These are phyloP conservation scores for Saccharum officinarum DNA, from an alignment of 176 grass and related monocot species.

Conservation along the genomic window DNA sequence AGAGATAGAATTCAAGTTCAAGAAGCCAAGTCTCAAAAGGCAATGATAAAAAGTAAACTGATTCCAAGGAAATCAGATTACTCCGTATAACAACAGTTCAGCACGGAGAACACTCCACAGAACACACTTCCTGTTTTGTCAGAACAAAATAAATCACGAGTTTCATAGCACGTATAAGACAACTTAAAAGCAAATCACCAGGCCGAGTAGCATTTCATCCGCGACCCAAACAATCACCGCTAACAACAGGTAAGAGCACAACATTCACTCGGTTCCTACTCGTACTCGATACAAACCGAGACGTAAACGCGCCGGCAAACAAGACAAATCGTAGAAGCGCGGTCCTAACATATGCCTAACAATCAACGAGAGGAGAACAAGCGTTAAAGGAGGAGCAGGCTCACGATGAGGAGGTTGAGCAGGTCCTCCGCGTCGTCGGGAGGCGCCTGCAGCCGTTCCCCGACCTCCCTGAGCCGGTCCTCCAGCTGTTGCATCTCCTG, in stretches of 20 bases:
- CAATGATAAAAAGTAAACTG: background rate
- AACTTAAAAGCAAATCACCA: slow-evolving; percentile 8
- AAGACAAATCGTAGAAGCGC: background rate
- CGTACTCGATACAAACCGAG: background rate
- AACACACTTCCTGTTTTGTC: background rate
- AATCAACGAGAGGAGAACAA: background rate
- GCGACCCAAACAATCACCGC: background rate
- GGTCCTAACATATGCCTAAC: background rate
- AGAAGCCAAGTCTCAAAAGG: background rate
- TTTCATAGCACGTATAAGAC: background rate
- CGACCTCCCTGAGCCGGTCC: slow-evolving; percentile 47
- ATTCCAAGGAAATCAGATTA: background rate
- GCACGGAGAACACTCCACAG: background rate
- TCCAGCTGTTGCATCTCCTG: slow-evolving; percentile 13
- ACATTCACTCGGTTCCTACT: background rate
- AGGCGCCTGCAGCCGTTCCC: slow-evolving; percentile 42
- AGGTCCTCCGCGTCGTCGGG: slow-evolving; percentile 44
- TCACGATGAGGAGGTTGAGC: slow-evolving; percentile 63
- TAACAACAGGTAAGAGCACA: background rate
- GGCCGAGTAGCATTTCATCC: background rate
- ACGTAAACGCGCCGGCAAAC: background rate
- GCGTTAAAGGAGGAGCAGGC: background rate
- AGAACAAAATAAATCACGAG: background rate
- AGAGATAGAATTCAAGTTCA: background rate
- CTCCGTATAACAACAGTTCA: background rate